Evolutionary conservation across 192 early-diverging fungal genomes (phyloP), one percentile per base, ranked within the genome.

Genomic region (Coemansia asiatica): DNA sequence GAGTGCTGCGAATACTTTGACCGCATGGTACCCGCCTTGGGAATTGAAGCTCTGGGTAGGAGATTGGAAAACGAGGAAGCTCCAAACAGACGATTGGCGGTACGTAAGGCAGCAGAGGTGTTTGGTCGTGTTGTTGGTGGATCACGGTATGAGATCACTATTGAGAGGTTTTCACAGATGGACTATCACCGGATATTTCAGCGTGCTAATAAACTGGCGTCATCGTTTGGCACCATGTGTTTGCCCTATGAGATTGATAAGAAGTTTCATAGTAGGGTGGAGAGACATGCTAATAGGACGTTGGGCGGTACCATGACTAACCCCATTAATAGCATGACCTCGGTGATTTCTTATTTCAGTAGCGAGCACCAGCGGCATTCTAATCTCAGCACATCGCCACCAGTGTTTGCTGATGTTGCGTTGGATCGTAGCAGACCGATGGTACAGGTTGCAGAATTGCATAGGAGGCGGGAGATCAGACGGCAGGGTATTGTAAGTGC

Each of bases 171-270:
- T 46, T 73, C 76, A 38, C 76, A 79, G 65, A 21, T 67, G 28
- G 76, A 79, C 33, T 73, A 73, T 51, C 71, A 68, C 64, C 55
- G 29, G 15, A 73, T 79, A 18, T 79, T 79, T 19, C 50, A 63
- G 12, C 59, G 56, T 27, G 56, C 67, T 1, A 61, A 29, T 47
- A 56, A 63, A 21, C 61, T 79, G 28, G 59, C 76, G 2, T 48
- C 60, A 21, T 69, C 67, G 51, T 79, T 79, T 25, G 61, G 63
- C 40, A 73, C 67, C 27, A 79, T 79, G 76, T 79, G 76, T 22
- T 27, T 79, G 67, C 76, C 76, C 38, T 72, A 73, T 26, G 71
- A 72, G 36, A 73, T 79, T 8, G 76, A 79, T 27, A 60, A 66
- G 25, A 27, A 59, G 1, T 79, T 79, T 27, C 68, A 69, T 44